phyloP scores from a whole-genome alignment of 345 rosid genomes.

The Eucalyptus rudis region DNA sequence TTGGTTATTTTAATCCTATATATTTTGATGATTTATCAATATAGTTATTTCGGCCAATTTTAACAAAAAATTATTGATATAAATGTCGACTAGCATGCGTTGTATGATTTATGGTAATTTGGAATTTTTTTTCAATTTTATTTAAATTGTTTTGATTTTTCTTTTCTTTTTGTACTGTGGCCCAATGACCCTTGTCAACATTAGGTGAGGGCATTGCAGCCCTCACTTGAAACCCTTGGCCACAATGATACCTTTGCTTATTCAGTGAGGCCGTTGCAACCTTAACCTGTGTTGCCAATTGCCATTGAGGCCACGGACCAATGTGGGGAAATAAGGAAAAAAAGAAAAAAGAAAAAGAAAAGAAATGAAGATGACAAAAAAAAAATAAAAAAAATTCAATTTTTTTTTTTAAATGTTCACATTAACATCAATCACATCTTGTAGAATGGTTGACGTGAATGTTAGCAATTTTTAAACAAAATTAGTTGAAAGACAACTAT shows the following conservation, averaged over 20 bases:
- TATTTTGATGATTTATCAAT: background rate
- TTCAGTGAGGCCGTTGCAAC: background rate
- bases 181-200: background rate
- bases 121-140: fast-evolving
- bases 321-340: background rate
- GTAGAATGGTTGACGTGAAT: fast-evolving
- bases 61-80: fast-evolving
- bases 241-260: background rate
- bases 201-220: fast-evolving
- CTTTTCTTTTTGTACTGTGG: background rate
- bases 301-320: background rate
- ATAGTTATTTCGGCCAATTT: background rate
- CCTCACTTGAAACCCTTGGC: background rate
- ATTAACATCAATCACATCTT: fast-evolving
- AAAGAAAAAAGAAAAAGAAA: background rate
- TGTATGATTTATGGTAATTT: background rate
- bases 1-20: fast-evolving
- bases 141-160: background rate
- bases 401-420: too few relatives aligned
- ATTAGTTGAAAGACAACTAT: background rate
- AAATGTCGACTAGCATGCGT: fast-evolving
- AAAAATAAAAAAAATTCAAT: background rate
- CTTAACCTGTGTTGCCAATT: too few relatives aligned
- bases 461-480: background rate
- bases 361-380: background rate